These are phyloP conservation scores for Excoecaria agallocha DNA, from an alignment of 345 rosid genomes.

Conservation along the genomic window DNA sequence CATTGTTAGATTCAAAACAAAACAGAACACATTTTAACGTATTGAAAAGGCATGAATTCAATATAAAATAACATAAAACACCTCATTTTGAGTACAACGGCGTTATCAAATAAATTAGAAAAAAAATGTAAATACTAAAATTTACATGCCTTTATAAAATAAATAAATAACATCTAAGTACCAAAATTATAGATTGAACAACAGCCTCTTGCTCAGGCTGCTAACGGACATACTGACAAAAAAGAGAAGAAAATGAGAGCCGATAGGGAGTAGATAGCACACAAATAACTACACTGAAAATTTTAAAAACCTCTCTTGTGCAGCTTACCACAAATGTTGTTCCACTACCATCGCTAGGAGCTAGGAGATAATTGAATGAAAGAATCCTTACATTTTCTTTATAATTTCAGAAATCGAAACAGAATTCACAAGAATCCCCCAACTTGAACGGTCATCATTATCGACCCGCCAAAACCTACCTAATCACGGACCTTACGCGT, in stretches of 20 bases:
- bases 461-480: slow-evolving; percentile 2
- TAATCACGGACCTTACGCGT: background rate
- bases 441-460: background rate
- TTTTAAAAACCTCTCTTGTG: background rate
- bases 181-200: background rate
- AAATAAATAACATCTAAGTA: too few species aligned
- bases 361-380: background rate
- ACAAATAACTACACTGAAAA: background rate
- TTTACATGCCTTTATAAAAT: too few species aligned
- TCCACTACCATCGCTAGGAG: background rate
- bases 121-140: background rate
- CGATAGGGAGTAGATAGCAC: background rate
- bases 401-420: background rate
- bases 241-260: background rate
- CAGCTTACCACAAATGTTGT: background rate
- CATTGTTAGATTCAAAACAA: background rate
- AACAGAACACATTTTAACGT: background rate
- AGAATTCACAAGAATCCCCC: background rate
- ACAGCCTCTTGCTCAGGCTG: background rate
- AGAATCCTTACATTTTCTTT: background rate
- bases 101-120: background rate
- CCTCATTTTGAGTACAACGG: background rate
- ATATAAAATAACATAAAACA: background rate
- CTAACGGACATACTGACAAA: background rate
- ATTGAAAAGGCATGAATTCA: background rate